phyloP scores from a whole-genome alignment of 306 rosid genomes.

The Cicer cuneatum region DNA sequence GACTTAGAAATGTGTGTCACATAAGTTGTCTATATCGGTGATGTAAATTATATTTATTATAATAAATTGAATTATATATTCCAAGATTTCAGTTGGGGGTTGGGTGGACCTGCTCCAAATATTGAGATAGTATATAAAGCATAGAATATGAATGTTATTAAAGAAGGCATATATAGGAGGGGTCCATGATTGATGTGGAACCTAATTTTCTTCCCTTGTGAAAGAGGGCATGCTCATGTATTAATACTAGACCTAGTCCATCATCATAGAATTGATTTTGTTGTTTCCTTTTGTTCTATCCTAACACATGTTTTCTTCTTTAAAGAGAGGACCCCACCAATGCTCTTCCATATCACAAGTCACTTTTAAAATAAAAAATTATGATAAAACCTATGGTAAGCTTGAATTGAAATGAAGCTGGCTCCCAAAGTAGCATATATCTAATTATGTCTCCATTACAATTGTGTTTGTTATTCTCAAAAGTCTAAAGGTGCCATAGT shows the following conservation, averaged over 20 bases:
- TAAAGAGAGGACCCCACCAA: conserved; percentile 54
- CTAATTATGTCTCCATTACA: conserved; percentile 42
- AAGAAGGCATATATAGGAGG: conserved; percentile 58
- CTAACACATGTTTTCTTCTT: conserved; percentile 51
- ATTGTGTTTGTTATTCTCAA: conserved; percentile 54
- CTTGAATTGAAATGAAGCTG: conserved; percentile 45
- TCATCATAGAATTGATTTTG: conserved; percentile 73
- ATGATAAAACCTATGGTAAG: conserved; percentile 50
- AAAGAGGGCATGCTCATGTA: conserved; percentile 68
- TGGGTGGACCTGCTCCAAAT: conserved; percentile 48
- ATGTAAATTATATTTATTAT: conserved; percentile 10
- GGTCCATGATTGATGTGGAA: conserved; percentile 64
- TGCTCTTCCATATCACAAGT: conserved; percentile 48
- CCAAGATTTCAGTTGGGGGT: conserved; percentile 56
- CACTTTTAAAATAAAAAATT: conserved; percentile 37
- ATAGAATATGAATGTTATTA: conserved; percentile 66
- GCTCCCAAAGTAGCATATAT: conserved; percentile 55
- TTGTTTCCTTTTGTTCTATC: conserved; percentile 67
- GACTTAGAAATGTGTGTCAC: conserved; percentile 59
- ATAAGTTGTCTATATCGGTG: conserved; percentile 60
- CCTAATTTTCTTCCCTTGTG: conserved; percentile 78
- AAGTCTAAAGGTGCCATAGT: conserved; percentile 51
- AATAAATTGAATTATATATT: conserved; percentile 38
- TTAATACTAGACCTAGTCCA: conserved; percentile 40
- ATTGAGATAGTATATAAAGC: conserved; percentile 60